Evolutionary conservation across 176 grass and related monocot species (phyloP).

Genomic region (Dendrocalamus sinicus): DNA sequence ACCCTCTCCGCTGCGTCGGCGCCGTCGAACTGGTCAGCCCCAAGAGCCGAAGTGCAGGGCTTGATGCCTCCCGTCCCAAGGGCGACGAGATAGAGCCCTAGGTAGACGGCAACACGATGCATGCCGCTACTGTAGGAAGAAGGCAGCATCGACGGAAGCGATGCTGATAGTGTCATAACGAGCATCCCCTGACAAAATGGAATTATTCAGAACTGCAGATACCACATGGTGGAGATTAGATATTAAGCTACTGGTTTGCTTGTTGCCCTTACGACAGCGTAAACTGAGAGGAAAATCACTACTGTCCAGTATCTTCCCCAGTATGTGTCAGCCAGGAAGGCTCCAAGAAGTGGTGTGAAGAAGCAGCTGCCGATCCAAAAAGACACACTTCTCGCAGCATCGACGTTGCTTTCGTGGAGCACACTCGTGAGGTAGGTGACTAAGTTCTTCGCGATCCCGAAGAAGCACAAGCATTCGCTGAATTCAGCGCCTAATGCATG

Average conservation of each 20-base stretch:
- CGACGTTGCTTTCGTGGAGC: constrained; percentile 22
- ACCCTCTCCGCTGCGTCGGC: constrained; percentile 37
- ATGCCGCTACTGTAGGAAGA: neutral
- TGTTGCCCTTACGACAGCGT: neutral
- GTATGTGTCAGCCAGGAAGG: constrained; percentile 38
- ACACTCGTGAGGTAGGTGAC: constrained; percentile 31
- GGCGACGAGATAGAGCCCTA: constrained; percentile 47
- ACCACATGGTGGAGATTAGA: neutral
- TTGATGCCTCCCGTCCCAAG: constrained; percentile 47
- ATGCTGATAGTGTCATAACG: constrained; percentile 41
- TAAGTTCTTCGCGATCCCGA: neutral
- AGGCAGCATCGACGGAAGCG: constrained; percentile 27
- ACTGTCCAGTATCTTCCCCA: constrained; percentile 35
- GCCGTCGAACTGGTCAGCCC: constrained; percentile 48
- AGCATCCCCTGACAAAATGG: constrained; percentile 40
- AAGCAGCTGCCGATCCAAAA: constrained; percentile 25
- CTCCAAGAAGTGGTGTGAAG: constrained; percentile 31
- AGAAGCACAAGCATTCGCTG: constrained; percentile 25
- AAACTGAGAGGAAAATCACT: neutral
- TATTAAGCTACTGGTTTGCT: neutral
- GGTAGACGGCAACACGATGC: constrained; percentile 22
- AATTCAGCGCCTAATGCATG: constrained; percentile 1
- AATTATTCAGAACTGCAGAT: neutral
- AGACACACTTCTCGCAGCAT: constrained; percentile 17
- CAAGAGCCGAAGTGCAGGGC: constrained; percentile 46